Base-by-base conservation (phyloP, 1,284 basidiomycete species). In the Binderoboletus segoi region DNA sequence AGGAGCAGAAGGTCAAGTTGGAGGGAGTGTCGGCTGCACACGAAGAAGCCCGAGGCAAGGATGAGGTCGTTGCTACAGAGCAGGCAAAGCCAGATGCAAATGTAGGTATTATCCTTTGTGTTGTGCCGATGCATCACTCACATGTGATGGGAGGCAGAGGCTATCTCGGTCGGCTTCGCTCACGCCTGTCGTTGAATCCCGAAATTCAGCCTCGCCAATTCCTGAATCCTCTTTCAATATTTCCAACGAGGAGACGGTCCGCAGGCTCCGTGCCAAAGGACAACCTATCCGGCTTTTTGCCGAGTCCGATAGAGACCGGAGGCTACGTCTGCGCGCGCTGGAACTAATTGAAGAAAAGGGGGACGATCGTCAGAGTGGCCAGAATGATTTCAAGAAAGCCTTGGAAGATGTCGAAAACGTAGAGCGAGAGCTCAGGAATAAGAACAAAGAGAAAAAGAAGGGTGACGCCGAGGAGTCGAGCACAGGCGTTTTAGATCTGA, bases 221-320 rank as follows among this genome's bases (percentile, higher is more conserved):
- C 82, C 84, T 56, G 82, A 86, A 61, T 78, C 80, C 3, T 75
- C 79, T 2, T 98, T 96, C 79, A 95, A 94, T 71, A 91, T 98
- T 50, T 94, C 96, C 2, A 93, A 94, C 56, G 91, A 95, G 58
- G 97, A 99, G 69, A 94, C 92, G 26, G 80, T 96, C 52, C 86
- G 91, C 8, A 85, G 97, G 15, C 82, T 99, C 26, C 88, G 97
- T 37, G 79, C 84, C 26, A 96, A 96, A 70, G 93, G 93, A 26
- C 94, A 99, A 70, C 97, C 97, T 3, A 93, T 99, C 60, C 85
- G 94, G 11, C 79, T 99, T 3, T 99, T 99, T 69, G 97, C 89
- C 42, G 97, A 99, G 73, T 86, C 89, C 0, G 96, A 99, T 77
- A 93, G 94, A 74, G 97, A 98, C 48, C 82, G 96, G 11, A 80